Evolutionary conservation across 257 asterid species (phyloP).

Genomic region (Orobanche coerulescens): DNA sequence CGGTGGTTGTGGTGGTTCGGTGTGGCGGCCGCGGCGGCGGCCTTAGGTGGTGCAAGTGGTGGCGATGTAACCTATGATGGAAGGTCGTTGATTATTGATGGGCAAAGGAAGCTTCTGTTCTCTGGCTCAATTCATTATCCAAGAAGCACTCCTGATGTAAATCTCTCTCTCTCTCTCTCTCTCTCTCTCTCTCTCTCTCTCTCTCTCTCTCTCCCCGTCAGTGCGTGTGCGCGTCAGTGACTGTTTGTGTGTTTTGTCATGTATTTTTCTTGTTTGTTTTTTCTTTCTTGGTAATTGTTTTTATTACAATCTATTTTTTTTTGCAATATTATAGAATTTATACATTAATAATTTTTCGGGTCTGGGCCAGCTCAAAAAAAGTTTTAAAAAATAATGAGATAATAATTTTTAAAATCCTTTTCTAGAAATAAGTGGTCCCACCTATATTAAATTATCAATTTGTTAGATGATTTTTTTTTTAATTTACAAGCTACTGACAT

Average conservation of each 20-base stretch:
- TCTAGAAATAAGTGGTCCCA: too few relatives aligned
- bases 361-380: too few relatives aligned
- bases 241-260: not conserved
- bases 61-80: conserved; percentile 57
- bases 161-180: conserved; percentile 9
- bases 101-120: conserved; percentile 58
- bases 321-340: too few relatives aligned
- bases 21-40: conserved; percentile 20
- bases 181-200: conserved; percentile 2
- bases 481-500: too few relatives aligned
- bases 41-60: conserved; percentile 23
- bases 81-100: conserved; percentile 58
- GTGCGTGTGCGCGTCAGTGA: too few relatives aligned
- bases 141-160: conserved; percentile 78
- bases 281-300: not conserved
- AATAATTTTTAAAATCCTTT: too few relatives aligned
- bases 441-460: too few relatives aligned
- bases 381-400: too few relatives aligned
- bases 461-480: too few relatives aligned
- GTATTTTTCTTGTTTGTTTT: not conserved
- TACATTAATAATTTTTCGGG: too few relatives aligned
- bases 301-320: too few relatives aligned
- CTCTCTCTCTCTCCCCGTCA: not conserved
- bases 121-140: conserved; percentile 93
- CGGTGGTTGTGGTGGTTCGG: conserved; percentile 24